Base-by-base conservation (phyloP, 1,139 yeast species). In the Torulaspora pretoriensis region DNA sequence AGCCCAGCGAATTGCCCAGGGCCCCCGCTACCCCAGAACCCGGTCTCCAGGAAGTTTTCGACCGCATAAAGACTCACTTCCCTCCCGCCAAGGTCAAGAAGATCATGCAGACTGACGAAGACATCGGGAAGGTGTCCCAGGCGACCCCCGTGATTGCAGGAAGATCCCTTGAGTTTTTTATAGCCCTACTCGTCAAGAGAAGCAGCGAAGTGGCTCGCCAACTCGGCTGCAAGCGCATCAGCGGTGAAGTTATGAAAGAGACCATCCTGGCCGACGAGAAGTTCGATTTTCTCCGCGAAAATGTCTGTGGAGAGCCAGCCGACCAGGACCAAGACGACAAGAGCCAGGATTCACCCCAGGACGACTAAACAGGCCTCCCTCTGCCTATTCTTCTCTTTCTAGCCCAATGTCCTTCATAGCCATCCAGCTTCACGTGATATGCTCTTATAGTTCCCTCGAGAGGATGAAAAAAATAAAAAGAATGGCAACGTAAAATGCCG, bases 111-210 rank as follows among this genome's bases (percentile, higher is more conserved):
- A 83, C 95, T 41, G 99, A 92, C 65, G 98, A 92, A 56, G 99
- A 92, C 55, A 90, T 92, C 40, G 99, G 99, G 4, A 92, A 92
- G 65, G 98, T 94, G 12, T 97, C 98, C 8, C 97, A 90, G 64
- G 97, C 97, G 3, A 92, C 98, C 3, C 99, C 99, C 0, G 84
- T 92, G 19, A 90, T 90, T 25, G 96, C 92, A 9, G 97, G 98
- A 8, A 77, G 96, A 52, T 96, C 97, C 0, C 73, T 92, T 45
- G 98, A 92, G 68, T 78, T 88, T 50, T 92, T 92, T 63, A 80
- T 92, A 78, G 89, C 95, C 45, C 80, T 92, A 47, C 73, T 94
- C 49, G 95, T 92, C 42, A 92, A 86, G 58, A 90, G 86, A 41
- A 77, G 95, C 13, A 81, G 88, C 42, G 74, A 78, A 38, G 89